phyloP scores from a whole-genome alignment of 257 asterid genomes.

The Solanum etuberosum region DNA sequence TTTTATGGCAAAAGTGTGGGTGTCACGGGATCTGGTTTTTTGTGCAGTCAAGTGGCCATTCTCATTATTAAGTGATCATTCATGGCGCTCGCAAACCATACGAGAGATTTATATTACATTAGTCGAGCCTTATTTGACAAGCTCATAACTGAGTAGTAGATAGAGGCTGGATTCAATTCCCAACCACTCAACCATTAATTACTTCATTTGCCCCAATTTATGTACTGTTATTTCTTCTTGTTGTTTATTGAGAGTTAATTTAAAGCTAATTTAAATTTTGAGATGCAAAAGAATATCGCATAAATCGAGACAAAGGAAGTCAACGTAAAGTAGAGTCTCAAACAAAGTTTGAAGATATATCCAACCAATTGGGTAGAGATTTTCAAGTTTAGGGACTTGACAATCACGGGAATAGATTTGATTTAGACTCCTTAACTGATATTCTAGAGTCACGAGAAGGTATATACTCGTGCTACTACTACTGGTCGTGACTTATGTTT shows the following conservation, averaged over 20 bases:
- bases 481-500: neutral
- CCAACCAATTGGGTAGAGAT: neutral
- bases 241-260: neutral
- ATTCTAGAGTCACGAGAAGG: neutral
- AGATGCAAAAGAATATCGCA: neutral
- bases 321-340: neutral
- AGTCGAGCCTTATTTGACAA: neutral
- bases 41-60: neutral
- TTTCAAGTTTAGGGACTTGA: neutral
- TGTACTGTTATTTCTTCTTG: neutral
- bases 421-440: neutral
- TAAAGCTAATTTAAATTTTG: neutral
- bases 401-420: neutral
- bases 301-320: neutral
- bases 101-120: neutral
- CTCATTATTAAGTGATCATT: neutral
- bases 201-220: neutral
- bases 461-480: neutral
- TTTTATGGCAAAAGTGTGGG: neutral
- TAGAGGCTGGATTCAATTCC: neutral
- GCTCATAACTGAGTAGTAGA: neutral
- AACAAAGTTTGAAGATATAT: neutral
- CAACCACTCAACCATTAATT: too few species aligned
- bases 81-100: neutral
- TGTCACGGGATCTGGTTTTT: constrained; percentile 19